Conservation (phyloP, 2,329 filamentous ascomycete species). For the Epichloe aotearoae region DNA sequence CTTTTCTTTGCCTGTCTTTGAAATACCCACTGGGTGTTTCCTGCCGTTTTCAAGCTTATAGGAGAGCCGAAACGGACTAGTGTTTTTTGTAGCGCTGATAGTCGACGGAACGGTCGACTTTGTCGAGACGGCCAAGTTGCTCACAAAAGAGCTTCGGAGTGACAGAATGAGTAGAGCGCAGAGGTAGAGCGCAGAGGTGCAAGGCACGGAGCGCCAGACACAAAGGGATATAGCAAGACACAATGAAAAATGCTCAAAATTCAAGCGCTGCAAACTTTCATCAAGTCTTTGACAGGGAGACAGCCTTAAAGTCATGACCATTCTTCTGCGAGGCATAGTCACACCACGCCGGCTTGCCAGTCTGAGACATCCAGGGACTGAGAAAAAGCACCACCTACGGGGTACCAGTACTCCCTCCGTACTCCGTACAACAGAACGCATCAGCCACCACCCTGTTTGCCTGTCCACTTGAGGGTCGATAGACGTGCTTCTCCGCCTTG, state of each 20-base stretch:
- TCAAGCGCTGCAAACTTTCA: background rate
- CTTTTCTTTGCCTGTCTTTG: background rate
- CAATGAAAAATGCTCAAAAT: constrained; percentile 1
- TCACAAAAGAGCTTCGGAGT: background rate
- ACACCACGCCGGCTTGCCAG: constrained; percentile 1
- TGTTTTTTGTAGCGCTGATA: background rate
- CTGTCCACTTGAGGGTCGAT: background rate
- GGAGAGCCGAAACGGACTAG: background rate
- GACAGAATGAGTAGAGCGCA: background rate
- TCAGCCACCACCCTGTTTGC: background rate
- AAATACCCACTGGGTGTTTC: background rate
- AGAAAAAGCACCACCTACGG: background rate
- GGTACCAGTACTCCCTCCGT: background rate
- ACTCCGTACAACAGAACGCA: background rate
- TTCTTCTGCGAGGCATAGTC: constrained; percentile 8
- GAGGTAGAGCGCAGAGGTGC: background rate
- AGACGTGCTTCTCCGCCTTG: background rate
- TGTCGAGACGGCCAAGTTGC: background rate
- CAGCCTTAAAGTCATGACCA: background rate
- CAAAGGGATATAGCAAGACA: constrained; percentile 4
- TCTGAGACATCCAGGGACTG: constrained; percentile 10
- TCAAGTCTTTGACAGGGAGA: background rate
- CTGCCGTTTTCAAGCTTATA: background rate
- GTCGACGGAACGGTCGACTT: background rate
- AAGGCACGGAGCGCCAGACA: background rate